These are phyloP conservation scores for Yarrowia sp. DNA, from an alignment of 805 yeast species.

Conservation along the genomic window DNA sequence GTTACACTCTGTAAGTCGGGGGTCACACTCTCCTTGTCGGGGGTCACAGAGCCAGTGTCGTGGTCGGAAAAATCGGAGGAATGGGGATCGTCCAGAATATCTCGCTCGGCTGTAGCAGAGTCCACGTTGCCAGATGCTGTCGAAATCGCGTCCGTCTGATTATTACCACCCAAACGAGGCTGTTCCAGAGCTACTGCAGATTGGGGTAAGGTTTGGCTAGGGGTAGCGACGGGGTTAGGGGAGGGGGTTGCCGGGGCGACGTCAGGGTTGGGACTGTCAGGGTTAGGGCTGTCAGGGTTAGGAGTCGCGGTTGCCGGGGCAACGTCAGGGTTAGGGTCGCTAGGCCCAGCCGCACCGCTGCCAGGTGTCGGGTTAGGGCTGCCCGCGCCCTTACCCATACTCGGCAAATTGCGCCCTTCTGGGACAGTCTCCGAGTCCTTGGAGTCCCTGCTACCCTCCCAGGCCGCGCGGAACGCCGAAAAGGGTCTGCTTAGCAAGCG, in stretches of 20 bases:
- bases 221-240: slow-evolving; percentile 18
- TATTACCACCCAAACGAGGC: slow-evolving; percentile 23
- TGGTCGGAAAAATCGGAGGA: slow-evolving; percentile 14
- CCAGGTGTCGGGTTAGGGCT: too few species aligned
- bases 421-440: too few species aligned
- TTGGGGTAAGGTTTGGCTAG: slow-evolving; percentile 20
- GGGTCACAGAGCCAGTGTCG: neutral
- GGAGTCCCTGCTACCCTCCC: neutral
- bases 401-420: too few species aligned
- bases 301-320: too few species aligned
- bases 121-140: neutral
- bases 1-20: too few species aligned
- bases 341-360: too few species aligned
- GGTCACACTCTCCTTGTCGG: too few species aligned
- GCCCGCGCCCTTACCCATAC: too few species aligned
- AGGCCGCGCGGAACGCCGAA: slow-evolving; percentile 1
- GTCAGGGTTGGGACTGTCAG: too few species aligned
- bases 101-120: neutral
- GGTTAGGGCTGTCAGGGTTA: too few species aligned
- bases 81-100: neutral
- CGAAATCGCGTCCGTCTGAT: neutral
- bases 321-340: too few species aligned
- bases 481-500: slow-evolving; percentile 5
- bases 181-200: neutral
- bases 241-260: too few species aligned